Evolutionary conservation across 139 green algal genomes (phyloP).

Genomic region (Prasinococcaceae sp.): DNA sequence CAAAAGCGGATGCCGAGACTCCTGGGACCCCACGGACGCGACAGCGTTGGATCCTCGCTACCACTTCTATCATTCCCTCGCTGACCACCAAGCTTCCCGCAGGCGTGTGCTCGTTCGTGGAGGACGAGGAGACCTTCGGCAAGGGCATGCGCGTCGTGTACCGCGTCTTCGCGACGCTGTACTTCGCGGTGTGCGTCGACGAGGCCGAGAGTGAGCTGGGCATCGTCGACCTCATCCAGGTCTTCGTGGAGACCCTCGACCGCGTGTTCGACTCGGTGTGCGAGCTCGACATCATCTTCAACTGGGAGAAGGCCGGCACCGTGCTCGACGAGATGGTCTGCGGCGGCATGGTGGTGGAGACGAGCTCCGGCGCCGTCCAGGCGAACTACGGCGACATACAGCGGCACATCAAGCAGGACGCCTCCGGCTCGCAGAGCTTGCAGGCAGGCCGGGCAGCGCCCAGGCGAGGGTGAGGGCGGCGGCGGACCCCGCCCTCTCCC

Average conservation of each 20-base stretch:
- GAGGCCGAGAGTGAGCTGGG: slow-evolving; percentile 26
- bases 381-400: no score
- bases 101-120: slow-evolving; percentile 24
- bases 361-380: slow-evolving; percentile 9
- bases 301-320: slow-evolving; percentile 56
- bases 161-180: slow-evolving; percentile 31
- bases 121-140: slow-evolving; percentile 22
- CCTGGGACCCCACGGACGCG: not conserved
- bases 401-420: no score
- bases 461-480: no score
- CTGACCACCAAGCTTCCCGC: not conserved
- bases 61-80: not conserved
- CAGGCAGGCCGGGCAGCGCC: no score
- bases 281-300: slow-evolving; percentile 91
- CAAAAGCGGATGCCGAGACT: not conserved
- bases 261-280: slow-evolving; percentile 65
- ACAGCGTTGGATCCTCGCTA: no score
- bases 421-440: no score
- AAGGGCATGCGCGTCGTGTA: slow-evolving; percentile 32
- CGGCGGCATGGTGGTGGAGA: slow-evolving; percentile 26
- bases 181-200: slow-evolving; percentile 27
- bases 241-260: slow-evolving; percentile 67
- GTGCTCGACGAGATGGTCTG: slow-evolving; percentile 33
- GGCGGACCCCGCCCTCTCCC: no score
- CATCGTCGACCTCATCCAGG: slow-evolving; percentile 36